Evolutionary conservation across 2,329 filamentous ascomycete species (phyloP), one percentile per base, ranked within the genome.

Genomic region (Penicillium sclerotigenum): DNA sequence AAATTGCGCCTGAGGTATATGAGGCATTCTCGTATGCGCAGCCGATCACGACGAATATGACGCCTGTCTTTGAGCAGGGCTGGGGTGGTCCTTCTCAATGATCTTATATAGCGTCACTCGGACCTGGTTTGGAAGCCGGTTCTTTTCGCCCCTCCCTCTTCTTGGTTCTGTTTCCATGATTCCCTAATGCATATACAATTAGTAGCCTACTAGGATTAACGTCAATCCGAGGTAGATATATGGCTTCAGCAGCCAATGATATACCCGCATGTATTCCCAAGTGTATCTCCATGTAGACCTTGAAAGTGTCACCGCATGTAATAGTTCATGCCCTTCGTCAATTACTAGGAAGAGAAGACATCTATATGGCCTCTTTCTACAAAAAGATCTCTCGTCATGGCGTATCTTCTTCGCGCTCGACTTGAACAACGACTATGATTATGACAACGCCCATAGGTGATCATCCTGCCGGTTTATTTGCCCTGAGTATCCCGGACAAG

Each of bases 21-120:
- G 75, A 77, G 54, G 75, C 75, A 10, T 77, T 78, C 55, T 77
- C 74, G 4, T 76, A 74, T 57, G 66, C 74, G 9, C 74, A 77
- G 52, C 76, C 75, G 2, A 74, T 77, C n/a, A 67, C 73, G 31
- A 71, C 74, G 34, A 77, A 71, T 60, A 74, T 76, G 68, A 61
- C 70, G n/a, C 62, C 71, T 40, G 64, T 63, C 1, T 73, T 72
- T 58, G 69, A 69, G 52, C 58, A 63, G 28, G 56, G 56, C 6
- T 71, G 64, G 69, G 52, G 53, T 56, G 54, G 56, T 26, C 58
- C 52, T 33, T 10, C 47, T 22, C 61, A 58, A 42, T 64, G 33
- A 53, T 49, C 45, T 41, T 45, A 3, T 48, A 58, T 47, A 52
- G 33, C 38, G 8, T n/a, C 7, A 24, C 28, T 38, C 11, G 29